A percentile compares a stretch with the other conserved stretches of the same genome.
These are phyloP conservation scores for Leccinum subfulvum DNA, from an alignment of 1,284 basidiomycete species.

Conservation along the genomic window DNA sequence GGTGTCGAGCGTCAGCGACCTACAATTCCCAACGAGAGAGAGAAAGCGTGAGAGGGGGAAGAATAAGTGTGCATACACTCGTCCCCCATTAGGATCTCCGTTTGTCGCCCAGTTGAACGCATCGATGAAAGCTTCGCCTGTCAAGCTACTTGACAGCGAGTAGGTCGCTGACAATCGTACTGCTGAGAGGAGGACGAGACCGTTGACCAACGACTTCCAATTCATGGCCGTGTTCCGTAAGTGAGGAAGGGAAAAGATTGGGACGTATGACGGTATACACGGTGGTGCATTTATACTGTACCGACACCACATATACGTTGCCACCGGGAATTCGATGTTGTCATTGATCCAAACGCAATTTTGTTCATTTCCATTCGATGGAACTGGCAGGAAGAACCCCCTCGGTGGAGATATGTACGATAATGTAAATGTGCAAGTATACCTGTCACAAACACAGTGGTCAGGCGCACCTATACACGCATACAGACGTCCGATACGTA, in stretches of 20 bases:
- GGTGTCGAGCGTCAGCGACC: not conserved
- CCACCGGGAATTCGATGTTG: not conserved
- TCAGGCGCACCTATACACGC: not conserved
- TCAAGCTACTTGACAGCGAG: slow-evolving; percentile 11
- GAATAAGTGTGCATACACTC: slow-evolving; percentile 15
- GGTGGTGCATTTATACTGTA: not conserved
- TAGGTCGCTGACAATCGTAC: slow-evolving; percentile 17
- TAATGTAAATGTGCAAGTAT: not conserved
- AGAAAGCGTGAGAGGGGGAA: not conserved
- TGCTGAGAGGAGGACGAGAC: slow-evolving; percentile 11
- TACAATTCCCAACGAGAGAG: not conserved
- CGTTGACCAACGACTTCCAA: not conserved
- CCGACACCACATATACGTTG: not conserved
- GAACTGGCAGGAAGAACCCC: not conserved
- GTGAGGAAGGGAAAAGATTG: not conserved
- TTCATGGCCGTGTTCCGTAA: slow-evolving; percentile 7
- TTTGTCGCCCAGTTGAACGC: slow-evolving; percentile 18
- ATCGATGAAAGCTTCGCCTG: slow-evolving; percentile 19
- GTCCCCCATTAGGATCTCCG: slow-evolving; percentile 18
- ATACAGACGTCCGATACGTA: not conserved
- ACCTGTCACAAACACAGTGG: not conserved
- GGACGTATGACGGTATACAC: not conserved
- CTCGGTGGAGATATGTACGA: not conserved
- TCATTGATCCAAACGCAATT: not conserved
- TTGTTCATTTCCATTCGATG: not conserved